Conservation (phyloP, 2,329 filamentous ascomycete species). For the Penicillium sp. region DNA sequence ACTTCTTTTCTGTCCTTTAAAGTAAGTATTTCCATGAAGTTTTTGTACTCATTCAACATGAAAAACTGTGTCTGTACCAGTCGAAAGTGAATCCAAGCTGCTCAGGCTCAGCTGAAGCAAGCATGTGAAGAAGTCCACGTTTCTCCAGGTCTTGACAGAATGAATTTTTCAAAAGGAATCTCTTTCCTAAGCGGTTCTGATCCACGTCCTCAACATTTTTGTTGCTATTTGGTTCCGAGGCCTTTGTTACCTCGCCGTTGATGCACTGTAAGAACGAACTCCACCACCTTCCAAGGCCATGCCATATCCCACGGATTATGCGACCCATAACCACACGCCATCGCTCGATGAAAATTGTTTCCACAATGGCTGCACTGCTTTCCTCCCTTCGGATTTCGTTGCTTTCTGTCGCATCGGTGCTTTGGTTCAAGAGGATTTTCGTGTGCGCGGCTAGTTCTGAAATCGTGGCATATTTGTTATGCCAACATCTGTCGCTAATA, state of each 20-base stretch:
- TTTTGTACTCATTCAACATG: too few species aligned
- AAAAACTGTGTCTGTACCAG: not conserved
- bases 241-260: not conserved
- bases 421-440: not conserved
- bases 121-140: constrained; percentile 24
- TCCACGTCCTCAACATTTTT: not conserved
- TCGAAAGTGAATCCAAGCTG: constrained; percentile 21
- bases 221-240: too few species aligned
- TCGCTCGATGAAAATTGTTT: too few species aligned
- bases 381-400: too few species aligned
- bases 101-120: constrained; percentile 24
- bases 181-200: constrained; percentile 4
- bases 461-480: constrained; percentile 22
- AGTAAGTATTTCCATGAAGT: too few species aligned
- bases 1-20: too few species aligned
- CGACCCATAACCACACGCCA: too few species aligned
- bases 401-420: too few species aligned
- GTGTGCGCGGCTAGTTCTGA: constrained; percentile 17
- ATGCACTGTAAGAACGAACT: not conserved
- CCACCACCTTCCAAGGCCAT: not conserved
- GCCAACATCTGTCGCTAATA: constrained; percentile 25
- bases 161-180: constrained; percentile 18
- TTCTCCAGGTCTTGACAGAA: constrained; percentile 27
- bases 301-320: too few species aligned
- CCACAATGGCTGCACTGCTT: too few species aligned